Percentiles rank a stretch among this genome's conserved stretches.
These are phyloP conservation scores for Orychophragmus violaceus DNA, from an alignment of 345 rosid genomes.

Conservation along the genomic window DNA sequence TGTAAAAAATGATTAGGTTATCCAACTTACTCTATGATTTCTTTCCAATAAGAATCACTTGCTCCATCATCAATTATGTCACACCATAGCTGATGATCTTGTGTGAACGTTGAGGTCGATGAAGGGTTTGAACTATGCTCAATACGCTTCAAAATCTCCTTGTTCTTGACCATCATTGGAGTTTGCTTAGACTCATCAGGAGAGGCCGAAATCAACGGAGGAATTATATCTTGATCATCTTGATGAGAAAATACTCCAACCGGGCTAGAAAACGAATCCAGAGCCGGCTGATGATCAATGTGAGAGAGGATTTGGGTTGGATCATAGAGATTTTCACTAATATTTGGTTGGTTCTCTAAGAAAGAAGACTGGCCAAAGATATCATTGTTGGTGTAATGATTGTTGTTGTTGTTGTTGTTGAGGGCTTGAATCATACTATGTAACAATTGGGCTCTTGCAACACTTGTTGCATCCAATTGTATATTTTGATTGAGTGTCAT, in stretches of 20 bases:
- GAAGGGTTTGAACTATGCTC: conserved; percentile 44
- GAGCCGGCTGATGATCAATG: conserved; percentile 20
- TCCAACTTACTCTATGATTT: conserved; percentile 47
- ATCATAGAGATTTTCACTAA: conserved; percentile 16
- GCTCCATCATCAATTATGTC: conserved; percentile 44
- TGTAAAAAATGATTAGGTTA: not conserved
- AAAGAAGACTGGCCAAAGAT: conserved; percentile 24
- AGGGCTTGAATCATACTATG: conserved; percentile 44
- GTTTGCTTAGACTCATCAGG: conserved; percentile 24
- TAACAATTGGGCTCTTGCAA: conserved; percentile 50
- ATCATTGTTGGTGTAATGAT: conserved; percentile 24
- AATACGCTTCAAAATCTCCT: conserved; percentile 16
- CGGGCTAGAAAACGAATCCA: conserved; percentile 23
- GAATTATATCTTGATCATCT: conserved; percentile 28
- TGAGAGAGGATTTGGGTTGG: conserved; percentile 29
- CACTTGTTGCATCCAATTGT: conserved; percentile 44
- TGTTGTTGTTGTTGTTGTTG: conserved; percentile 4
- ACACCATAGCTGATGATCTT: conserved; percentile 39
- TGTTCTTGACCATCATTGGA: conserved; percentile 21
- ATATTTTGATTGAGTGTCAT: conserved; percentile 30
- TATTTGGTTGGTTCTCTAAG: conserved; percentile 24
- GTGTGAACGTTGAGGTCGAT: conserved; percentile 50
- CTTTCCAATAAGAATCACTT: conserved; percentile 53
- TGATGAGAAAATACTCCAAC: not conserved
- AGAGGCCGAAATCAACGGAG: conserved; percentile 40